Evolutionary conservation across 2,329 filamentous ascomycete genomes (phyloP).

Genomic region (Lecanicillium sp.): DNA sequence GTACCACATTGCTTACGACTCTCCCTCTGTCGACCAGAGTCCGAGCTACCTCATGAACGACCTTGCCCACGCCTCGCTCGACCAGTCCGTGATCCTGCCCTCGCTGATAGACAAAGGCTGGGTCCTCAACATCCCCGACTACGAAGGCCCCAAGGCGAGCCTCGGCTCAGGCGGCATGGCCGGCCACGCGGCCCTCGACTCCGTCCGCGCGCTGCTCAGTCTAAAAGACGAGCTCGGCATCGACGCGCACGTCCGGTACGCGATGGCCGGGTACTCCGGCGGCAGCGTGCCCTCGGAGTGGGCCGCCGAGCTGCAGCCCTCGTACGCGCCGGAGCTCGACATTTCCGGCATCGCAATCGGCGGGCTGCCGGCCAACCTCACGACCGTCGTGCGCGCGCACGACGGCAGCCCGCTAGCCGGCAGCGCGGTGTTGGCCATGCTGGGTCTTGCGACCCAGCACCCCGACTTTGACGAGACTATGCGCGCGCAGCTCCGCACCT

Average conservation of each 20-base stretch:
- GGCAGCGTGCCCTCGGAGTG: slow-evolving; percentile 46
- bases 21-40: slow-evolving; percentile 28
- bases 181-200: slow-evolving; percentile 40
- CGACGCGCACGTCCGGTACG: slow-evolving; percentile 29
- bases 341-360: slow-evolving; percentile 45
- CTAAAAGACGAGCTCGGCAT: slow-evolving; percentile 23
- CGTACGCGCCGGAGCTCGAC: slow-evolving; percentile 47
- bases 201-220: slow-evolving; percentile 36
- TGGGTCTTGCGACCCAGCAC: slow-evolving; percentile 20
- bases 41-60: slow-evolving; percentile 30
- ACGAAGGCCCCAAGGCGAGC: slow-evolving; percentile 37
- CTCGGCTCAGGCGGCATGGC: slow-evolving; percentile 37
- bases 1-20: slow-evolving; percentile 32
- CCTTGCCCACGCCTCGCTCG: slow-evolving; percentile 13
- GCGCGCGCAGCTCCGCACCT: not conserved
- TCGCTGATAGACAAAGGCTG: slow-evolving; percentile 36
- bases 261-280: slow-evolving; percentile 52
- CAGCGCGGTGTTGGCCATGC: slow-evolving; percentile 17
- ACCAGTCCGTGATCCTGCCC: slow-evolving; percentile 18
- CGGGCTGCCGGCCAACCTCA: slow-evolving; percentile 38
- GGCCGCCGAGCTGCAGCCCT: slow-evolving; percentile 44
- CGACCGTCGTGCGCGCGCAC: slow-evolving; percentile 27
- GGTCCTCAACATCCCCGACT: slow-evolving; percentile 41
- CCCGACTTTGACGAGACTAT: slow-evolving; percentile 12
- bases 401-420: slow-evolving; percentile 23